Evolutionary conservation across 2,329 filamentous ascomycete species (phyloP), one percentile per base, ranked within the genome.

Genomic region (Chaetomiaceae sp.): DNA sequence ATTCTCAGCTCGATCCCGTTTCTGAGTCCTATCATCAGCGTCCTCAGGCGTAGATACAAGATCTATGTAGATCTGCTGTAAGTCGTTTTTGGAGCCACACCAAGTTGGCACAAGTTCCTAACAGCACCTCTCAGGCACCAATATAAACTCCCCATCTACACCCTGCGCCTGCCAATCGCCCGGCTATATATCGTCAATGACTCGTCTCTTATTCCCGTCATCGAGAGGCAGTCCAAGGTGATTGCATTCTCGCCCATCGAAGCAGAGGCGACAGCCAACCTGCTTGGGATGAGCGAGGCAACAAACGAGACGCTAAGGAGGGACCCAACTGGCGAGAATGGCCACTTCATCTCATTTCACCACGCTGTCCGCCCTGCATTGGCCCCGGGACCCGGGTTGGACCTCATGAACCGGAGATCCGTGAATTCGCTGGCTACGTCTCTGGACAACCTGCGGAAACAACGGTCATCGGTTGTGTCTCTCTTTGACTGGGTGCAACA

Each of bases 341-440:
- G 57, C 0, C 59, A 59, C 18, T 32, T 62, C 23, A 41, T 40
- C 16, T 53, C 55, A 21, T 59, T 61, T 45, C 37, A 55, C 10
- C 58, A 55, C 14, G 54, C 51, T 4, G 54, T 56, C 0, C 54
- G 58, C 33, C 54, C 51, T 3, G 48, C 54, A 4, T 46, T 60
- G 36, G 47, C 46, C 18, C 46, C 21, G 0, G 58, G 59, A 0
- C 37, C 44, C 0, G 47, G 16, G 20, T 33, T 60, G 14, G 53
- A 60, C 13, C 5, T 33, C 1, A 32, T 60, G 13, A 60, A 44
- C 16, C 10, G 16, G 3, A 29, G n/a, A 11, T 48, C 47, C 0
- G 50, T 55, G 9, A 38, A 51, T 10, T 33, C 48, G 9, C 37
- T 60, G 8, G n/a, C n/a, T n/a, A n/a, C n/a, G n/a, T n/a, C n/a